These are phyloP conservation scores for Yamadazyma akitaensis DNA, from an alignment of 805 yeast genomes.

Conservation along the genomic window DNA sequence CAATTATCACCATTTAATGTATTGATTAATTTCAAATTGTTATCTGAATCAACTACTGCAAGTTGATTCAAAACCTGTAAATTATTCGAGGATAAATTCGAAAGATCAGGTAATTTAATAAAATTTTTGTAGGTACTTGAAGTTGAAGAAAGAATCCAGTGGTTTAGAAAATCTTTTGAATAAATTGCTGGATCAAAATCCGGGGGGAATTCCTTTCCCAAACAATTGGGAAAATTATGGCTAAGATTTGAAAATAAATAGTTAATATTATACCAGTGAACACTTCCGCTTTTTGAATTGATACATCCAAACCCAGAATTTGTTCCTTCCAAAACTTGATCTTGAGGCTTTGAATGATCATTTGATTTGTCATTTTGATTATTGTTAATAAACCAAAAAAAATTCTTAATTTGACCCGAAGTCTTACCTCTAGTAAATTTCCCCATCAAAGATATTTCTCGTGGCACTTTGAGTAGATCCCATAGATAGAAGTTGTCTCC, in stretches of 20 bases:
- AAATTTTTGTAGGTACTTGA: conserved; percentile 11
- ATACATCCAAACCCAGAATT: conserved; percentile 49
- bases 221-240: conserved; percentile 28
- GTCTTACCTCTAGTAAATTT: conserved; percentile 63
- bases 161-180: conserved; percentile 25
- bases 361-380: conserved; percentile 23
- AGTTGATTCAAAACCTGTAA: conserved; percentile 22
- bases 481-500: conserved; percentile 65
- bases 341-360: background rate
- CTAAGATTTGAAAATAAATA: conserved; percentile 32
- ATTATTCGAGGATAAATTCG: conserved; percentile 12
- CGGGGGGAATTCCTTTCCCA: conserved; percentile 15
- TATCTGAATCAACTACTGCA: conserved; percentile 30
- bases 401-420: conserved; percentile 47
- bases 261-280: conserved; percentile 58
- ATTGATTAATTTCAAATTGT: conserved; percentile 31
- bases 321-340: conserved; percentile 18
- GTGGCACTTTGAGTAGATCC: conserved; percentile 55
- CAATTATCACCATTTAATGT: conserved; percentile 37
- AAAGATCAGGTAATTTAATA: conserved; percentile 25
- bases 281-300: conserved; percentile 53
- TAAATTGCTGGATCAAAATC: background rate
- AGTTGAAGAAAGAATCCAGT: conserved; percentile 45
- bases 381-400: conserved; percentile 52
- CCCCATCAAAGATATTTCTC: conserved; percentile 52